These are phyloP conservation scores for Hypoxylon lenormandii DNA, from an alignment of 495 filamentous ascomycete species.

Conservation along the genomic window DNA sequence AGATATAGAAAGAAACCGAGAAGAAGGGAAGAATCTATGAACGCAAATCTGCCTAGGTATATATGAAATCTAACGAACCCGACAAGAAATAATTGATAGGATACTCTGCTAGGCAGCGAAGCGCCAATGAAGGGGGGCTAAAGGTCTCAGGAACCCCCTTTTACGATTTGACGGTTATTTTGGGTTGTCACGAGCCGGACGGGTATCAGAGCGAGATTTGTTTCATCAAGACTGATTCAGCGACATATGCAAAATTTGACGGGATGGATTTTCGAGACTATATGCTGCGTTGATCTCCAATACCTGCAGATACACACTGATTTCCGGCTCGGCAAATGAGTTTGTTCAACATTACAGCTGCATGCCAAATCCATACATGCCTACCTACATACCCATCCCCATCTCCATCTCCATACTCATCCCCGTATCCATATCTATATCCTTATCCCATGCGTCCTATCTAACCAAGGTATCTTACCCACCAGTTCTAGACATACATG, in stretches of 20 bases:
- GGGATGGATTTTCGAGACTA: constrained; percentile 14
- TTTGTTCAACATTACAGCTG: constrained; percentile 24
- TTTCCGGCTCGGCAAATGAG: constrained; percentile 43
- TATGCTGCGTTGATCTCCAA: constrained; percentile 36
- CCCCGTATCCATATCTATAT: not conserved
- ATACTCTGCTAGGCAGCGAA: constrained; percentile 11
- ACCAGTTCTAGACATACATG: constrained; percentile 1
- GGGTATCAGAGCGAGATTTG: constrained; percentile 30
- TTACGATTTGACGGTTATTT: constrained; percentile 6
- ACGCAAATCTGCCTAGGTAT: no score
- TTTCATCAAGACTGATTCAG: constrained; percentile 43
- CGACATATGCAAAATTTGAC: constrained; percentile 24
- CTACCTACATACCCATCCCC: no score
- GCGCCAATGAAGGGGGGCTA: constrained; percentile 3
- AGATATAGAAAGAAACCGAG: no score
- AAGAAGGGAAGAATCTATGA: no score
- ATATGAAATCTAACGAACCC: no score
- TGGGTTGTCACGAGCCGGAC: constrained; percentile 27
- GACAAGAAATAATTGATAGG: not conserved
- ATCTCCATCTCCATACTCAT: no score
- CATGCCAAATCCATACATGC: not conserved
- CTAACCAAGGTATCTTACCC: not conserved
- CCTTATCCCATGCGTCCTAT: no score
- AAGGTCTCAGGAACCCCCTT: constrained; percentile 7
- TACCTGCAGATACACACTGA: constrained; percentile 33